Evolutionary conservation across 2,329 filamentous ascomycete genomes (phyloP).

Genomic region (Venturia effusa): DNA sequence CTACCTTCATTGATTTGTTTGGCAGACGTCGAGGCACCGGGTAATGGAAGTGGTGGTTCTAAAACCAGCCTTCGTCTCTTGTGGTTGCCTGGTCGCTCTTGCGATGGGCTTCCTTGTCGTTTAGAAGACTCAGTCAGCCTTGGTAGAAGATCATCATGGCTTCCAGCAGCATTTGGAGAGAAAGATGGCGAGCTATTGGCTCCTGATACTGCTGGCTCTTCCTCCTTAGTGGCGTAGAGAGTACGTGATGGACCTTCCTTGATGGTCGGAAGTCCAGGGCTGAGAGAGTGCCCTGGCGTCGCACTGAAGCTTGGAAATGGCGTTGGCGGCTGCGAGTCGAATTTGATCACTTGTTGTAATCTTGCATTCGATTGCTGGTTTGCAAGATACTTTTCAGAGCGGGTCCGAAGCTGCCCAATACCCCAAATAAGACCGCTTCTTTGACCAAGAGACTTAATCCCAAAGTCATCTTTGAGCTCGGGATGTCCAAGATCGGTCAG

Average conservation of each 20-base stretch:
- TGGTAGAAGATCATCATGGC: neutral
- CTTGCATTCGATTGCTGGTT: neutral
- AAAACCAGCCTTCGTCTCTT: neutral
- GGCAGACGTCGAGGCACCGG: neutral
- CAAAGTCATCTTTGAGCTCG: slow-evolving; percentile 44
- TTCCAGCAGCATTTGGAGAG: neutral
- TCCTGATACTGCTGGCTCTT: neutral
- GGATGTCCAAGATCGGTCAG: slow-evolving; percentile 44
- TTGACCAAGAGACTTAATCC: slow-evolving; percentile 47
- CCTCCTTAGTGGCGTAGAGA: neutral
- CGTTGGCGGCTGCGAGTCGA: neutral
- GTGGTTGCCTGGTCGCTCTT: neutral
- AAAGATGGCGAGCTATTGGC: neutral
- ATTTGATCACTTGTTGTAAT: slow-evolving; percentile 2
- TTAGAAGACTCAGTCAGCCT: neutral
- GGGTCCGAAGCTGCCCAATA: slow-evolving; percentile 44
- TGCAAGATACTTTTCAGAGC: slow-evolving; percentile 27
- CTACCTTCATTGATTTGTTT: neutral
- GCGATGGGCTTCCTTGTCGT: neutral
- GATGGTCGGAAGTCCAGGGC: neutral
- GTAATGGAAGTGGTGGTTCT: neutral
- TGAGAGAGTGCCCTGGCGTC: neutral
- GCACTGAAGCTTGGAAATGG: neutral
- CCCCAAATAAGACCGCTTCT: slow-evolving; percentile 47
- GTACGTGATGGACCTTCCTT: neutral